These are phyloP conservation scores for Taxillus chinensis DNA, from an alignment of 164 flowering plant species.

Conservation along the genomic window DNA sequence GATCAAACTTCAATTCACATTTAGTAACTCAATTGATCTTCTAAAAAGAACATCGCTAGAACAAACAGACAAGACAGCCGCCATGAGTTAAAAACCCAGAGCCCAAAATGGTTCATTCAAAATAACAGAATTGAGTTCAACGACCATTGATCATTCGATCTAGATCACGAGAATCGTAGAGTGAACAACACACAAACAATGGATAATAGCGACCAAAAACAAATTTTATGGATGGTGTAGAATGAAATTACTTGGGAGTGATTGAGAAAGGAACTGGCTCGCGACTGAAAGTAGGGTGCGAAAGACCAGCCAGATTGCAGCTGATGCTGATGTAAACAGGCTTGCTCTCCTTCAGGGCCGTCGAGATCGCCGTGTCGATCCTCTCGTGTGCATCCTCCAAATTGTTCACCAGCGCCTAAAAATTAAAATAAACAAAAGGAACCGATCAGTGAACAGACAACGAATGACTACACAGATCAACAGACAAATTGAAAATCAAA, in stretches of 20 bases:
- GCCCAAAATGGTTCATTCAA: too few relatives aligned
- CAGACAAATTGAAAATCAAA: neutral
- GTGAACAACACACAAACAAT: too few relatives aligned
- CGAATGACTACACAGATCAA: neutral
- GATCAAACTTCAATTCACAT: too few relatives aligned
- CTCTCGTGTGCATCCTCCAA: constrained; percentile 82
- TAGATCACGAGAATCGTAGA: constrained; percentile 9
- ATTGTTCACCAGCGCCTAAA: constrained; percentile 72
- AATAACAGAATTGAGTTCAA: too few relatives aligned
- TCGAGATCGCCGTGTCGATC: constrained; percentile 78
- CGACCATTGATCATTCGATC: constrained; percentile 6
- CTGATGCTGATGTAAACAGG: constrained; percentile 80
- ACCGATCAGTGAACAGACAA: too few relatives aligned
- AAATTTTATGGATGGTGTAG: neutral
- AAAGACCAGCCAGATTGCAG: constrained; percentile 69
- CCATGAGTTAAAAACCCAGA: too few relatives aligned
- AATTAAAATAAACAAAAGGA: neutral
- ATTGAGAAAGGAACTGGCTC: constrained; percentile 71
- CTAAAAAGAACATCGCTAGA: too few relatives aligned
- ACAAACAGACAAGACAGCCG: too few relatives aligned
- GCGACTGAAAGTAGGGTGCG: constrained; percentile 71
- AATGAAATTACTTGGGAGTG: constrained; percentile 42
- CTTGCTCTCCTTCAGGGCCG: constrained; percentile 80
- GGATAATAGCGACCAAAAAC: too few relatives aligned
- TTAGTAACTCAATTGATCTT: too few relatives aligned